These are phyloP conservation scores for Microbotryomycetes sp. DNA, from an alignment of 1,284 basidiomycete genomes.

Conservation along the genomic window DNA sequence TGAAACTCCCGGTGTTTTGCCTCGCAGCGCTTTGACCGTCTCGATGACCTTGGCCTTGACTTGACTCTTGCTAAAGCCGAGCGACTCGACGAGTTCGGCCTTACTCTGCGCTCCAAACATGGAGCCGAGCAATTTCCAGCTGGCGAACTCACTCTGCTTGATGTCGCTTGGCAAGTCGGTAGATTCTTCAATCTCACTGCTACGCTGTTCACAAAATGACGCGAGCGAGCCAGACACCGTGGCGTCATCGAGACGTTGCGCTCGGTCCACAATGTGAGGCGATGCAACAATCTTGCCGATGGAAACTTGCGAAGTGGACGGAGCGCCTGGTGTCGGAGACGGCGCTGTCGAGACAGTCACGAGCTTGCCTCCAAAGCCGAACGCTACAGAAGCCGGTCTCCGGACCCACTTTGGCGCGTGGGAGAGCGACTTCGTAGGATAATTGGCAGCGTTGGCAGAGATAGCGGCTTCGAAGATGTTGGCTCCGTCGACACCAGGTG, in stretches of 20 bases:
- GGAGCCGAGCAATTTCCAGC: slow-evolving; percentile 73
- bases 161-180: slow-evolving; percentile 18
- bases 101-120: slow-evolving; percentile 78
- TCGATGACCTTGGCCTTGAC: slow-evolving; percentile 70
- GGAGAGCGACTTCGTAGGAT: slow-evolving; percentile 62
- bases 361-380: slow-evolving; percentile 89
- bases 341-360: slow-evolving; percentile 51
- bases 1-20: slow-evolving; percentile 37
- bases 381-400: slow-evolving; percentile 70
- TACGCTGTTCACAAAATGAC: slow-evolving; percentile 59
- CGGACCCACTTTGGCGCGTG: slow-evolving; percentile 95
- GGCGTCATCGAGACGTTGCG: slow-evolving; percentile 61
- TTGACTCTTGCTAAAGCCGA: slow-evolving; percentile 89
- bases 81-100: slow-evolving; percentile 72
- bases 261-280: slow-evolving; percentile 66
- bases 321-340: slow-evolving; percentile 54
- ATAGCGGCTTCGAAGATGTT: slow-evolving; percentile 68
- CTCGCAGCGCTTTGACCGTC: slow-evolving; percentile 66
- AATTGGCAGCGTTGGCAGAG: slow-evolving; percentile 41
- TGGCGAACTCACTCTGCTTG: slow-evolving; percentile 45
- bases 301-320: slow-evolving; percentile 39
- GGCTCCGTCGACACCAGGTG: slow-evolving; percentile 55
- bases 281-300: slow-evolving; percentile 72
- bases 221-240: slow-evolving; percentile 56
- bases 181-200: slow-evolving; percentile 43